Percentiles rank a stretch among this genome's conserved stretches.
Evolutionary conservation across 768 basidiomycete species (phyloP).

Genomic region (Serendipita sp.): DNA sequence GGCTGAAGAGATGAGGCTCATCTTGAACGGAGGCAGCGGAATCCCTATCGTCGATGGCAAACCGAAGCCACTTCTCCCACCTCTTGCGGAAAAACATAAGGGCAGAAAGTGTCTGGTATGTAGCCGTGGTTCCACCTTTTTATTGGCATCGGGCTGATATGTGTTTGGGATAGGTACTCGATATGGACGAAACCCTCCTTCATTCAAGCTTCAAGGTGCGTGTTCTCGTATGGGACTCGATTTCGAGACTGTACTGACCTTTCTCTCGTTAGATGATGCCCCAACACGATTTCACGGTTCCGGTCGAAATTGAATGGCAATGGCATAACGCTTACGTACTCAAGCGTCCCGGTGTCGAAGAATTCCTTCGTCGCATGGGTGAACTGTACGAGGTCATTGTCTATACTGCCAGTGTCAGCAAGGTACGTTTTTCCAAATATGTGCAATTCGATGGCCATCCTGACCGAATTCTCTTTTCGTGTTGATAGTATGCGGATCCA

Average conservation of each 20-base stretch:
- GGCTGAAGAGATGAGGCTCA: conserved; percentile 82
- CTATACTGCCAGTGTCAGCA: conserved; percentile 94
- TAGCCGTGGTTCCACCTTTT: background rate
- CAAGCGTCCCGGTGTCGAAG: conserved; percentile 95
- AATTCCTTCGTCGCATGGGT: conserved; percentile 94
- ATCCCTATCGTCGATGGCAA: conserved; percentile 91
- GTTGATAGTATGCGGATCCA: conserved; percentile 85
- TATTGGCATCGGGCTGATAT: background rate
- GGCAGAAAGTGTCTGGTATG: conserved; percentile 88
- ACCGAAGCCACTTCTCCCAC: conserved; percentile 76
- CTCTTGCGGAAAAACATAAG: conserved; percentile 57
- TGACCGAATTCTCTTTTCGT: conserved; percentile 6
- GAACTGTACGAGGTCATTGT: conserved; percentile 97
- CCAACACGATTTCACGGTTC: conserved; percentile 74
- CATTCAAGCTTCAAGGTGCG: conserved; percentile 96
- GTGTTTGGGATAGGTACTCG: conserved; percentile 29
- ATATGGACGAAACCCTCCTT: conserved; percentile 92
- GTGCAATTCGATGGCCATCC: conserved; percentile 5
- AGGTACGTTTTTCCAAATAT: conserved; percentile 34
- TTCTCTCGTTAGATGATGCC: conserved; percentile 1
- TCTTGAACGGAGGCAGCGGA: conserved; percentile 81
- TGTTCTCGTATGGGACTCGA: background rate
- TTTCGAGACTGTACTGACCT: background rate
- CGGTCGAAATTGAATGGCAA: conserved; percentile 96
- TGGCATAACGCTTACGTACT: conserved; percentile 99